Evolutionary conservation across 805 yeast genomes (phyloP), one percentile per base, ranked within the genome.

Genomic region (Nakazawaea siamensis): DNA sequence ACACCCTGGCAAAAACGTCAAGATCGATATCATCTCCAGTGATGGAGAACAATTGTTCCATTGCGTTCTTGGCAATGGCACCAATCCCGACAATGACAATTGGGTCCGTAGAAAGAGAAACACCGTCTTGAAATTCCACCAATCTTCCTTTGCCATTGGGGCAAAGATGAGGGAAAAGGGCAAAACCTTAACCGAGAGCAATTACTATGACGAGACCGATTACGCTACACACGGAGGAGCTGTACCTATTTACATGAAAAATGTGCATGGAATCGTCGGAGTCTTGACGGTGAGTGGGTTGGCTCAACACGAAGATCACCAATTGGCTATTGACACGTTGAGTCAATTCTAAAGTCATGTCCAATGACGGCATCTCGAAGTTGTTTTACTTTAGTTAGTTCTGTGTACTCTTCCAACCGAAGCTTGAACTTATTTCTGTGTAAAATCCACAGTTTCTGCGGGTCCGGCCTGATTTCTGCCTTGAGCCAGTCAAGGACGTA

Each of bases 181-280:
- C 2, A 53, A 59, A 33, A 54, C 67, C 6, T 36, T 63, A 2
- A 68, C 63, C 27, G 54, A 52, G 21, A 62, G 59, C 3, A 51
- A 53, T 27, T 64, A 58, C 35, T 52, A 70, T 14, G 61, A 64
- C 19, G 54, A 64, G 8, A 44, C 44, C 14, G 71, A 66, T 10
- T 73, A 61, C 44, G 74, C 76, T 8, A 51, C 60, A 20, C 76
- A 70, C 43, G 81, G 81, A 17, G 81, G 81, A 35, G 64, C 70
- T 23, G 63, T 73, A 33, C 78, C 79, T 9, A 52, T 73, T 21
- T 60, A 59, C 39, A 43, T 68, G 14, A 36, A 36, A 2, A 21
- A 33, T 24, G 43, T 46, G 16, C 48, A 50, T 16, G 54, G 55
- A 18, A 49, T 54, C 28, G 55, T 67, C 11, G 80, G 70, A 7